Evolutionary conservation across 129 eudicot genomes (phyloP).

Genomic region (Ambrosia trifida): DNA sequence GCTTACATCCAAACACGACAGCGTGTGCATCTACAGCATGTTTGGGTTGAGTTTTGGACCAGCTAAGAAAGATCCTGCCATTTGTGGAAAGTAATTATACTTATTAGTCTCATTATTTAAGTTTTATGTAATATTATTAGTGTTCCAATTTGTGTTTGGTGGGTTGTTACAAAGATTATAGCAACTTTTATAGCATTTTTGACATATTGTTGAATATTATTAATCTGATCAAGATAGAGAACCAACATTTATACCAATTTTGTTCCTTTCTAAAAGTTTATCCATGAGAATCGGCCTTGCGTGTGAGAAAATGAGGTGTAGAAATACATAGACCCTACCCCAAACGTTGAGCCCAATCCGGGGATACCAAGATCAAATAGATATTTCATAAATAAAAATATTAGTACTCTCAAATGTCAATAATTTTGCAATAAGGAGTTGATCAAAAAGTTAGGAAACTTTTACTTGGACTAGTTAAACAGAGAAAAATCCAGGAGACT

Average conservation of each 20-base stretch:
- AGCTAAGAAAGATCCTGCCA: slow-evolving; percentile 40
- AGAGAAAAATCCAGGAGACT: too few species aligned
- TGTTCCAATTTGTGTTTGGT: background rate
- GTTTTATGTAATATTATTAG: slow-evolving; percentile 3
- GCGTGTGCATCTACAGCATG: slow-evolving; percentile 66
- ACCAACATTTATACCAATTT: background rate
- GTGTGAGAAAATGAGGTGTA: too few species aligned
- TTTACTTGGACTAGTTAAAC: too few species aligned
- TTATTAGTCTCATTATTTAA: background rate
- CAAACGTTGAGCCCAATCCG: background rate
- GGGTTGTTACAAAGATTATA: slow-evolving; percentile 5
- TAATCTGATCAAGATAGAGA: background rate
- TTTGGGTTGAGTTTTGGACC: slow-evolving; percentile 69
- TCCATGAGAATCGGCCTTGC: too few species aligned
- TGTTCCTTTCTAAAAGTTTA: background rate
- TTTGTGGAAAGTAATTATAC: slow-evolving; percentile 53
- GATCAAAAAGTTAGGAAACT: too few species aligned
- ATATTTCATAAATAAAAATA: too few species aligned
- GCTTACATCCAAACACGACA: slow-evolving; percentile 48
- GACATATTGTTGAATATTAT: slow-evolving; percentile 8
- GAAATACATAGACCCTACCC: background rate
- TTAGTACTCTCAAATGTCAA: background rate
- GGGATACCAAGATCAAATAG: background rate
- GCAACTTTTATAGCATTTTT: background rate
- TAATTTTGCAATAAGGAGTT: background rate